These are phyloP conservation scores for Boletus speciosus DNA, from an alignment of 768 basidiomycete genomes.

Conservation along the genomic window DNA sequence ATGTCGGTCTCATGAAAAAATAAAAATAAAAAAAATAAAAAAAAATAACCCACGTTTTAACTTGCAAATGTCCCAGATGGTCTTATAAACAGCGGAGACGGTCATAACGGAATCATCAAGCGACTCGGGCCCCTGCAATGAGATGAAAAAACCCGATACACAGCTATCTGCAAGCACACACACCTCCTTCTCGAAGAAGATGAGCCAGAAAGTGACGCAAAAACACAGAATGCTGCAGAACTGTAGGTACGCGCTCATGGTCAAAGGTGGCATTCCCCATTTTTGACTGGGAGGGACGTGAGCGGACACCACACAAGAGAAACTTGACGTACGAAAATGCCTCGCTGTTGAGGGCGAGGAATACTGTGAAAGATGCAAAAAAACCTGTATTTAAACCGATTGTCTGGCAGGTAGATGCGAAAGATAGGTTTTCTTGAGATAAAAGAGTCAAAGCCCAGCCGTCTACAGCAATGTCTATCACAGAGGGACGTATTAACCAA, in stretches of 20 bases:
- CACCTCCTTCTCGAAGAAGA: constrained; percentile 88
- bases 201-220: constrained; percentile 82
- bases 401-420: constrained; percentile 97
- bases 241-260: constrained; percentile 74
- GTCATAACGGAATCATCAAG: constrained; percentile 83
- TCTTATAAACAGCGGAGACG: constrained; percentile 84
- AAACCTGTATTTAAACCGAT: constrained; percentile 95
- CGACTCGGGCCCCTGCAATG: constrained; percentile 65
- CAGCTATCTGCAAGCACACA: constrained; percentile 13
- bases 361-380: constrained; percentile 95
- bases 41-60: constrained; percentile 63
- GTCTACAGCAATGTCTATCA: constrained; percentile 92
- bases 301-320: constrained; percentile 3
- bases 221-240: constrained; percentile 86
- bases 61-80: constrained; percentile 92
- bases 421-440: constrained; percentile 90
- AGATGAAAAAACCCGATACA: neutral
- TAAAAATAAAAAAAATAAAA: neutral
- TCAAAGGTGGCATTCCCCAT: constrained; percentile 73
- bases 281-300: constrained; percentile 44
- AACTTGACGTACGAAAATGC: constrained; percentile 67
- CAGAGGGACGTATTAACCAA: constrained; percentile 13
- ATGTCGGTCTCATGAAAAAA: neutral
- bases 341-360: constrained; percentile 93
- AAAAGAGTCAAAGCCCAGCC: constrained; percentile 85